Percentiles rank a stretch among this genome's conserved stretches.
Conservation (phyloP, 2,329 filamentous ascomycete species). For the Colletotrichum orbiculare region DNA sequence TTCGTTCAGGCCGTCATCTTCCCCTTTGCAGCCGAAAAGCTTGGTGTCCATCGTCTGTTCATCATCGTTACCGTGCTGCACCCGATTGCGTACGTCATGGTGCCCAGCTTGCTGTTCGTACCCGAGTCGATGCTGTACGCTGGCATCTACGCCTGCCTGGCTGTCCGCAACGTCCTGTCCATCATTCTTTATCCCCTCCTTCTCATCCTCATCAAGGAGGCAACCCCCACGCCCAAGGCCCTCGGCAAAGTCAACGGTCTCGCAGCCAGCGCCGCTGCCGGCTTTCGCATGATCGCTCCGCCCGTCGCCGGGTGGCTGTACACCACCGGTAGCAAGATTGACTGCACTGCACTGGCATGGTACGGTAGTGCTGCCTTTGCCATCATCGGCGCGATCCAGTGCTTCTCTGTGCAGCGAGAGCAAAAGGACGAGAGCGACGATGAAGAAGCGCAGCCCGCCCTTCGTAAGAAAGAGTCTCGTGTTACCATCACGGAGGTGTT, state of each 20-base stretch:
- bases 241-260: conserved; percentile 75
- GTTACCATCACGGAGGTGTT: conserved; percentile 30
- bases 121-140: conserved; percentile 62
- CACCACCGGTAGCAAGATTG: conserved; percentile 65
- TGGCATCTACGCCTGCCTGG: conserved; percentile 68
- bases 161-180: conserved; percentile 69
- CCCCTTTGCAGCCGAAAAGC: conserved; percentile 65
- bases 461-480: conserved; percentile 30
- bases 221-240: conserved; percentile 65
- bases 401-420: conserved; percentile 62
- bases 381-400: conserved; percentile 67
- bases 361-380: conserved; percentile 70
- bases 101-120: conserved; percentile 68
- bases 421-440: conserved; percentile 22
- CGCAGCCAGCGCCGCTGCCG: conserved; percentile 73
- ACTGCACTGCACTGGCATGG: conserved; percentile 73
- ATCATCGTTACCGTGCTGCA: conserved; percentile 69
- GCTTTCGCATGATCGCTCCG: conserved; percentile 75
- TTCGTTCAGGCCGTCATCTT: conserved; percentile 71
- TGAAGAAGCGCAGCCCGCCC: conserved; percentile 26
- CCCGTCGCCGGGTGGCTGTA: conserved; percentile 74
- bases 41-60: conserved; percentile 71
- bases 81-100: conserved; percentile 69
- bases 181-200: conserved; percentile 75
- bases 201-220: conserved; percentile 75